Base-by-base conservation (phyloP, 1,139 yeast species). In the Pichia sp. region DNA sequence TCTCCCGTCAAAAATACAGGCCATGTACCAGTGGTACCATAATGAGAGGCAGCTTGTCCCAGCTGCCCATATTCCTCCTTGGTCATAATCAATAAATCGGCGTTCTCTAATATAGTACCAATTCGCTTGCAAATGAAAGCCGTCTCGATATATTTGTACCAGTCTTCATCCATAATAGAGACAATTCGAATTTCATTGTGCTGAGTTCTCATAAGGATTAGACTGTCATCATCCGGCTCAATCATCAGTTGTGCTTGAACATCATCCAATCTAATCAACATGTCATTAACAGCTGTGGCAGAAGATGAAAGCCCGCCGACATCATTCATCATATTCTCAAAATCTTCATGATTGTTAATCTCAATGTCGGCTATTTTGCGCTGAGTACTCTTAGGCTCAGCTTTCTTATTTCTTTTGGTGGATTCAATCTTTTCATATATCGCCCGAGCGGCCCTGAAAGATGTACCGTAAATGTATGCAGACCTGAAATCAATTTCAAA, bases 201-300 rank as follows among this genome's bases (percentile, higher is more conserved):
- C 37, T 80, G 78, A 0, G 94, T 72, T 3, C 83, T 72, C 12
- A 86, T 63, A 37, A 86, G 57, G 13, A 86, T 69, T 34, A 83
- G 72, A 2, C 82, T 67, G 32, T 74, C 77, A 0, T 81, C 74
- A 25, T 72, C 69, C 38, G 74, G 76, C 26, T 77, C 77, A 35
- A 84, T 71, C 42, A 81, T 78, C 22, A 91, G 57, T 57, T 91
- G 97, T 36, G 87, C 78, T 53, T 88, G 96, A 0, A 96, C 96
- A 3, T 88, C 74, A 5, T 80, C 63, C 23, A 91, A 66, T 39
- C 79, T 81, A 25, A 88, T 68, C 44, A 77, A 59, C 51, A 73
- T 82, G 41, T 82, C 77, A 44, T 80, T 82, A 11, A 43, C 44
- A 5, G 55, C 41, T 14, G 47, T 27, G 11, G 45, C 29, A n/a